A percentile compares a stretch with the other conserved stretches of the same genome.
These are phyloP conservation scores for Corymbia calophylla DNA, from an alignment of 441 rosid species.

Conservation along the genomic window DNA sequence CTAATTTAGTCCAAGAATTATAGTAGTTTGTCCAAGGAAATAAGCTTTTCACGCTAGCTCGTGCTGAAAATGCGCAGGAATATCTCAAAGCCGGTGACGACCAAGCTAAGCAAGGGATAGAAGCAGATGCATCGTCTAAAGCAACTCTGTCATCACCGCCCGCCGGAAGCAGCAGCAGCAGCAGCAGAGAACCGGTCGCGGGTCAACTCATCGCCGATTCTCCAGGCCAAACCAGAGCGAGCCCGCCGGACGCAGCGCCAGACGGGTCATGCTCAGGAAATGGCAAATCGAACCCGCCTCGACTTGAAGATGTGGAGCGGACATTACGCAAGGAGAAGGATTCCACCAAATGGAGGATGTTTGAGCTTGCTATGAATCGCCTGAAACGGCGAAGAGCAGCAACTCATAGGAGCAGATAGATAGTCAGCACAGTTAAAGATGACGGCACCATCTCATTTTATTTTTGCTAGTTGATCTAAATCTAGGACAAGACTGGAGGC, in stretches of 20 bases:
- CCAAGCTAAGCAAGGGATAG: not conserved
- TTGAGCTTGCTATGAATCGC: not conserved
- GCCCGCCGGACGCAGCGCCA: not conserved
- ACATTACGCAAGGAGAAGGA: not conserved
- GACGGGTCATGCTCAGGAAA: not conserved
- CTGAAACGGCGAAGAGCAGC: not conserved
- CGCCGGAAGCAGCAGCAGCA: not conserved
- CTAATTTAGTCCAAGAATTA: not conserved
- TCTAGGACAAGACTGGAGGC: not conserved
- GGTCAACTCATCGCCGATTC: not conserved
- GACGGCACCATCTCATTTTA: not conserved
- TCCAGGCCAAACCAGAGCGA: not conserved
- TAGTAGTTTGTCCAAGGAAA: not conserved
- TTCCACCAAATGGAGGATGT: not conserved
- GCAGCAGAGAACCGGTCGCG: not conserved
- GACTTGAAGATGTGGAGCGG: not conserved
- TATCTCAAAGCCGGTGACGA: not conserved
- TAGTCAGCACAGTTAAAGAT: not conserved
- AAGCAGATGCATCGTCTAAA: not conserved
- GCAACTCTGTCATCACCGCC: not conserved
- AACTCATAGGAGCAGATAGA: not conserved
- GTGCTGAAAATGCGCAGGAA: not conserved
- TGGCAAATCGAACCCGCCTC: not conserved
- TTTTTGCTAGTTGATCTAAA: not conserved
- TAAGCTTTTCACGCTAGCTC: not conserved